Evolutionary conservation across 768 basidiomycete genomes (phyloP).

Genomic region (Podaxis sp.): DNA sequence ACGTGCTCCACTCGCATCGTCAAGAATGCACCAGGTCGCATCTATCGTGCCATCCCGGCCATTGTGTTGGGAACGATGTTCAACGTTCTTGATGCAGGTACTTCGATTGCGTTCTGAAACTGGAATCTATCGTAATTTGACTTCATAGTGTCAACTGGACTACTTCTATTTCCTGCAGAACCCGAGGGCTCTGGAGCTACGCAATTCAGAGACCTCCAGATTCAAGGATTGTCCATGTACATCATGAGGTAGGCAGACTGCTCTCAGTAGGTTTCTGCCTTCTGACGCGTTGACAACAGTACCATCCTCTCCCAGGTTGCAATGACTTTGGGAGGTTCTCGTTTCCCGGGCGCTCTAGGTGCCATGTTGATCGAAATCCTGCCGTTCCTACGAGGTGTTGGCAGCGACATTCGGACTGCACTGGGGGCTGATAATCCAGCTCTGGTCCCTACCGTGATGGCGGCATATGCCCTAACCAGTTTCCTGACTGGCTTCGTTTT

Average conservation of each 20-base stretch:
- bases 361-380: conserved; percentile 25
- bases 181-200: conserved; percentile 11
- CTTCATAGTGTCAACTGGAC: conserved; percentile 21
- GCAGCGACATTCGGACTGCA: conserved; percentile 18
- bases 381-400: conserved; percentile 22
- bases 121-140: neutral
- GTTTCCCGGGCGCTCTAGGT: conserved; percentile 21
- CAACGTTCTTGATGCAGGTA: conserved; percentile 20
- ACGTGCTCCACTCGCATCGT: neutral
- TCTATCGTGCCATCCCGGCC: conserved; percentile 21
- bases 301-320: conserved; percentile 20
- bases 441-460: conserved; percentile 25
- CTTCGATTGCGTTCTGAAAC: neutral
- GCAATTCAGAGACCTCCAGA: conserved; percentile 18
- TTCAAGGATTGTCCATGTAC: conserved; percentile 24
- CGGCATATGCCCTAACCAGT: conserved; percentile 22
- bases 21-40: conserved; percentile 15
- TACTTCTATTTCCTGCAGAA: conserved; percentile 20
- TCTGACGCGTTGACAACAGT: neutral
- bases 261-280: neutral
- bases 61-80: conserved; percentile 21
- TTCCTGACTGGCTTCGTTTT: conserved; percentile 21
- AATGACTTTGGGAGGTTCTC: conserved; percentile 24
- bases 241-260: conserved; percentile 20
- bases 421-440: conserved; percentile 22